A percentile compares a stretch with the other conserved stretches of the same genome.
These are phyloP conservation scores for Symmetrospora coprosmae DNA, from an alignment of 768 basidiomycete species.

Conservation along the genomic window DNA sequence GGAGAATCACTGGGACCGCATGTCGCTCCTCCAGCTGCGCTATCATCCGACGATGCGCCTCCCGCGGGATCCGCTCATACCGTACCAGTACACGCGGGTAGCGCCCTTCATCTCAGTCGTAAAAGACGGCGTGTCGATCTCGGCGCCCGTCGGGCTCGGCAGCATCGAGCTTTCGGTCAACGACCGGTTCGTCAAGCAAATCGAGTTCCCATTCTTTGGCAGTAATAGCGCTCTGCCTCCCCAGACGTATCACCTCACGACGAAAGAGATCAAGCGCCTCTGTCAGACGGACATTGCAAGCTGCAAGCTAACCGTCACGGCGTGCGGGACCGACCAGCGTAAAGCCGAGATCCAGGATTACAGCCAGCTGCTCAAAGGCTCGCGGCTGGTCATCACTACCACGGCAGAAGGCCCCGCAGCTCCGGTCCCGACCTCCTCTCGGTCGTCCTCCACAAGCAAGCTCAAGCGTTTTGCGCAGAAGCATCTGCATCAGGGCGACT, in stretches of 20 bases:
- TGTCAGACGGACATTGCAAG: background rate
- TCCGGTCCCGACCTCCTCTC: conserved; percentile 2
- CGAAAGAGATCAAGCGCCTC: background rate
- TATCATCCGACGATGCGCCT: conserved; percentile 14
- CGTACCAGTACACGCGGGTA: conserved; percentile 8
- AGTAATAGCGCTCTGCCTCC: background rate
- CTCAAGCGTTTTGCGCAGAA: too few species aligned
- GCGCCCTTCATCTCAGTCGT: conserved; percentile 3
- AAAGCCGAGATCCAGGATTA: conserved; percentile 16
- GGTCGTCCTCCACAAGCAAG: too few species aligned
- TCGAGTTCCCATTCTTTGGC: conserved; percentile 10
- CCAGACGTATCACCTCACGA: background rate
- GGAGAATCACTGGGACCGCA: conserved; percentile 22
- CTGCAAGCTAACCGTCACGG: conserved; percentile 11
- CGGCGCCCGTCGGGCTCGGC: conserved; percentile 4
- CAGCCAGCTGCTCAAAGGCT: background rate
- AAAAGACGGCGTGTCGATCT: conserved; percentile 3
- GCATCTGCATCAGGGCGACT: too few species aligned
- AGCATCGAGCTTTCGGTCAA: conserved; percentile 7
- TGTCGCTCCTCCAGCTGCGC: conserved; percentile 12
- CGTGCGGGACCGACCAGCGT: conserved; percentile 14
- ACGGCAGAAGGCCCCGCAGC: conserved; percentile 11
- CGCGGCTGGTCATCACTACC: background rate
- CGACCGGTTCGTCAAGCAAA: conserved; percentile 1
- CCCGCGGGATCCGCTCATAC: conserved; percentile 10